Conservation (phyloP, 2,329 filamentous ascomycete genomes). For the Mycosphaerella arachidis region DNA sequence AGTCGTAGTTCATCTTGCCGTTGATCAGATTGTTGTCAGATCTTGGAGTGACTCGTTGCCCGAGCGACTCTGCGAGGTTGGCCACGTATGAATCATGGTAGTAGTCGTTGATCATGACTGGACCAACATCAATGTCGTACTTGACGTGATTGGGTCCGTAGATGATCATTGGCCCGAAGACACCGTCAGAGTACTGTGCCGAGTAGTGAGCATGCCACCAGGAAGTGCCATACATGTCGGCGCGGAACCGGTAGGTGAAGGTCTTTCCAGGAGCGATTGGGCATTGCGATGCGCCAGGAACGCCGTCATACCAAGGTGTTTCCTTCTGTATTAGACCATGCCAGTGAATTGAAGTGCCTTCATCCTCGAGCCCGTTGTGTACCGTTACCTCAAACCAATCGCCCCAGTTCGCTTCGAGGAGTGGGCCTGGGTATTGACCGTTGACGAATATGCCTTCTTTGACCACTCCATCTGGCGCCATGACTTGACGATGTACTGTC, state of each 20-base stretch:
- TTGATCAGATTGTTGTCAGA: slow-evolving; percentile 14
- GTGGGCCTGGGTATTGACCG: slow-evolving; percentile 42
- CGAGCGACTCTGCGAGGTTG: not conserved
- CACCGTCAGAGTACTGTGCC: slow-evolving; percentile 39
- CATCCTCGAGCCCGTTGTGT: slow-evolving; percentile 27
- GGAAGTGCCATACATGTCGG: slow-evolving; percentile 35
- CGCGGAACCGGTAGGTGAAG: slow-evolving; percentile 35
- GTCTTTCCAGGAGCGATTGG: slow-evolving; percentile 35
- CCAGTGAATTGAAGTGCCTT: slow-evolving; percentile 37
- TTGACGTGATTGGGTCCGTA: slow-evolving; percentile 36
- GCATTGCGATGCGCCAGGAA: slow-evolving; percentile 44
- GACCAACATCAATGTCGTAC: slow-evolving; percentile 42
- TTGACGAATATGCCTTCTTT: slow-evolving; percentile 37
- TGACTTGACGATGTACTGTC: slow-evolving; percentile 1
- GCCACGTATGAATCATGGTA: slow-evolving; percentile 3
- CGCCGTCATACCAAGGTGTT: slow-evolving; percentile 50
- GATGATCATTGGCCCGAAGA: slow-evolving; percentile 40
- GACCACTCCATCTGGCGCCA: slow-evolving; percentile 43
- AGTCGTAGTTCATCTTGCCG: slow-evolving; percentile 24
- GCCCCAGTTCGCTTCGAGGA: slow-evolving; percentile 44
- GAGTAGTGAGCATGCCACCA: slow-evolving; percentile 43
- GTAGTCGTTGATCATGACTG: slow-evolving; percentile 26
- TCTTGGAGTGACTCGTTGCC: slow-evolving; percentile 2
- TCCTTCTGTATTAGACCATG: slow-evolving; percentile 47
- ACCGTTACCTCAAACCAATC: slow-evolving; percentile 40